phyloP scores from a whole-genome alignment of 1,284 basidiomycete species.

The Rhodotorula mucilaginosa region DNA sequence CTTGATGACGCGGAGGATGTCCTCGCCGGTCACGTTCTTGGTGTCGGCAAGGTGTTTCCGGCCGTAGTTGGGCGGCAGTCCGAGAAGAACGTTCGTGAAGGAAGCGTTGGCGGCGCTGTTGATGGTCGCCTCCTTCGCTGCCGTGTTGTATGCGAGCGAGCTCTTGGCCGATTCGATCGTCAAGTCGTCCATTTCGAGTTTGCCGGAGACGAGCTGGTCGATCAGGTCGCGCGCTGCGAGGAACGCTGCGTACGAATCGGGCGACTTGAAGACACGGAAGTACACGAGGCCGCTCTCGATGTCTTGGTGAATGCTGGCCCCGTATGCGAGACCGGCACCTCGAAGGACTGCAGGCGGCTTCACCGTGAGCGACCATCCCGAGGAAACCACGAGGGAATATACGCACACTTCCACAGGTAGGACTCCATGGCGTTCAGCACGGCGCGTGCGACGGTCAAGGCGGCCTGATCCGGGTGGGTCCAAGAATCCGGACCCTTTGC shows the following conservation, averaged over 20 bases:
- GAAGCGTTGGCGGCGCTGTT: constrained; percentile 73
- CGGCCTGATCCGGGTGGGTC: constrained; percentile 75
- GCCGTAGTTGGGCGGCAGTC: constrained; percentile 69
- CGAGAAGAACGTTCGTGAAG: constrained; percentile 80
- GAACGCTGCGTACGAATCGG: constrained; percentile 80
- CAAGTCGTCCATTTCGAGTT: constrained; percentile 75
- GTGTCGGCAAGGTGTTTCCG: constrained; percentile 73
- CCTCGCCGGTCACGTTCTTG: constrained; percentile 67
- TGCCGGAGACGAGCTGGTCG: constrained; percentile 45
- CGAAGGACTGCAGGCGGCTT: constrained; percentile 57
- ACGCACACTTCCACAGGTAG: constrained; percentile 70
- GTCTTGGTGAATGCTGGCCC: constrained; percentile 75
- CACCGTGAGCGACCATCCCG: neutral
- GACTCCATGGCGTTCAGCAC: constrained; percentile 94
- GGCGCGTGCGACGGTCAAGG: constrained; percentile 77
- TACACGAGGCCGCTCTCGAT: constrained; percentile 76
- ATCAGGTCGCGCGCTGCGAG: constrained; percentile 63
- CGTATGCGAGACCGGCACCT: constrained; percentile 90
- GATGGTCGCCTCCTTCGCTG: constrained; percentile 77
- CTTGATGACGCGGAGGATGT: constrained; percentile 67
- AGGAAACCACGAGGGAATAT: neutral
- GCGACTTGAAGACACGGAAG: constrained; percentile 69
- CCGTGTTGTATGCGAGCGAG: constrained; percentile 78
- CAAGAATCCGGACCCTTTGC: constrained; percentile 59
- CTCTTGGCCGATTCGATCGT: constrained; percentile 89